Percentiles rank a stretch among this genome's conserved stretches.
phyloP scores from a whole-genome alignment of 441 rosid genomes.

The Iberis amara region DNA sequence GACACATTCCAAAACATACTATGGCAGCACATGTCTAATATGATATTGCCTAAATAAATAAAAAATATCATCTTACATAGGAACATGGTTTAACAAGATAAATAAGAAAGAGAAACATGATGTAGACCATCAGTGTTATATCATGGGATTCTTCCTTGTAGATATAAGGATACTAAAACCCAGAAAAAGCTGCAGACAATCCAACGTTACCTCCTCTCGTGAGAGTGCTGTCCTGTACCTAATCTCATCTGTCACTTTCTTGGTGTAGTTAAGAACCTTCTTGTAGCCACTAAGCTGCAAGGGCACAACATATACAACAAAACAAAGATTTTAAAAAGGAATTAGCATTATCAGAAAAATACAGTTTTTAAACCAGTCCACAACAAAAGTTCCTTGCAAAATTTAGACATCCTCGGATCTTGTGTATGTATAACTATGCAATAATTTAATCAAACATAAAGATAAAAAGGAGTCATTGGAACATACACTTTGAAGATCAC shows the following conservation, averaged over 20 bases:
- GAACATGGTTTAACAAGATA: constrained; percentile 19
- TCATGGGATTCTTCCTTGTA: constrained; percentile 5
- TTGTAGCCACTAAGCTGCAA: constrained; percentile 95
- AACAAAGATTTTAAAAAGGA: constrained; percentile 18
- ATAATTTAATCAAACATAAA: constrained; percentile 16
- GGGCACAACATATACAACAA: constrained; percentile 19
- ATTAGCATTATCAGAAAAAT: constrained; percentile 8
- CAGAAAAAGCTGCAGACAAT: constrained; percentile 10
- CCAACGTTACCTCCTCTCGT: constrained; percentile 83
- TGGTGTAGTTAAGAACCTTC: constrained; percentile 94
- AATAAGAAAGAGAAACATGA: constrained; percentile 19
- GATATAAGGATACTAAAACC: constrained; percentile 3
- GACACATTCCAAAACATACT: constrained; percentile 3
- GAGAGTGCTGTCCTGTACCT: constrained; percentile 69
- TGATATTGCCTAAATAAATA: constrained; percentile 17
- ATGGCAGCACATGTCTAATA: constrained; percentile 11
- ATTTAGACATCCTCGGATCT: not conserved
- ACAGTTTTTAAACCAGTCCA: not conserved
- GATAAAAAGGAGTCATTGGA: constrained; percentile 17
- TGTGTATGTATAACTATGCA: constrained; percentile 3
- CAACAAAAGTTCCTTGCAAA: not conserved
- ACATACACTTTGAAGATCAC: constrained; percentile 84
- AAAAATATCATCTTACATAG: constrained; percentile 4
- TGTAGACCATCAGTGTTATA: constrained; percentile 9
- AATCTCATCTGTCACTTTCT: constrained; percentile 80